Percentiles rank a stretch among this genome's conserved stretches.
Conservation (phyloP, 345 rosid genomes). For the Crucihimalaya himalaica region DNA sequence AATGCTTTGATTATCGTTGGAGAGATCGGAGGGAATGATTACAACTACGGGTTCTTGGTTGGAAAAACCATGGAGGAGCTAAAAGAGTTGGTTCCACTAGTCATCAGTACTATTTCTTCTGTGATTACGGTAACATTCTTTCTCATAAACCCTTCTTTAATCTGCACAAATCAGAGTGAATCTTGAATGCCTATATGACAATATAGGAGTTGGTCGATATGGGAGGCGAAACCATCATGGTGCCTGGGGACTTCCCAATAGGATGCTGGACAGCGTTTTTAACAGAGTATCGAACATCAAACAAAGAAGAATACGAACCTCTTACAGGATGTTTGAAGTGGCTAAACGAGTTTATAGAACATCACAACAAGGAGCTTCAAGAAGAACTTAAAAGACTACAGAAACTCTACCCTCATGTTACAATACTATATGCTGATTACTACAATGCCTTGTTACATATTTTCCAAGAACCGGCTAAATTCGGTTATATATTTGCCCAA, state of each 20-base stretch:
- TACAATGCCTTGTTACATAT: constrained; percentile 38
- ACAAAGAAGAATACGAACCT: constrained; percentile 42
- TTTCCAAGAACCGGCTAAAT: constrained; percentile 41
- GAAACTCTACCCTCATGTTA: constrained; percentile 42
- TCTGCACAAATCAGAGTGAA: neutral
- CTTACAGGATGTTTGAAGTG: constrained; percentile 50
- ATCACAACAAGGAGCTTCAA: constrained; percentile 49
- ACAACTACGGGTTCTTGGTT: constrained; percentile 29
- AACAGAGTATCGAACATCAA: constrained; percentile 25
- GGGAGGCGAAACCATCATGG: constrained; percentile 54
- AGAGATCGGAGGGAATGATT: constrained; percentile 67
- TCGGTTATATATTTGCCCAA: constrained; percentile 40
- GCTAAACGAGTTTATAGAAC: constrained; percentile 45
- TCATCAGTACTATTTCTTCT: constrained; percentile 36
- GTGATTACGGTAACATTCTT: constrained; percentile 40
- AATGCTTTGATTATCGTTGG: constrained; percentile 52
- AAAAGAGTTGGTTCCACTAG: constrained; percentile 42
- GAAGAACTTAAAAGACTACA: constrained; percentile 29
- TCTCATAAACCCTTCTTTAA: neutral
- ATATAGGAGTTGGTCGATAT: constrained; percentile 46
- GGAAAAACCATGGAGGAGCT: constrained; percentile 30
- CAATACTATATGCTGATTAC: constrained; percentile 47
- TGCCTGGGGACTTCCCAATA: constrained; percentile 45
- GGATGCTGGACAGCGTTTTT: constrained; percentile 45
- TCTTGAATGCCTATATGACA: neutral